Base-by-base conservation (phyloP, 805 yeast species). In the Starmerella bombi region DNA sequence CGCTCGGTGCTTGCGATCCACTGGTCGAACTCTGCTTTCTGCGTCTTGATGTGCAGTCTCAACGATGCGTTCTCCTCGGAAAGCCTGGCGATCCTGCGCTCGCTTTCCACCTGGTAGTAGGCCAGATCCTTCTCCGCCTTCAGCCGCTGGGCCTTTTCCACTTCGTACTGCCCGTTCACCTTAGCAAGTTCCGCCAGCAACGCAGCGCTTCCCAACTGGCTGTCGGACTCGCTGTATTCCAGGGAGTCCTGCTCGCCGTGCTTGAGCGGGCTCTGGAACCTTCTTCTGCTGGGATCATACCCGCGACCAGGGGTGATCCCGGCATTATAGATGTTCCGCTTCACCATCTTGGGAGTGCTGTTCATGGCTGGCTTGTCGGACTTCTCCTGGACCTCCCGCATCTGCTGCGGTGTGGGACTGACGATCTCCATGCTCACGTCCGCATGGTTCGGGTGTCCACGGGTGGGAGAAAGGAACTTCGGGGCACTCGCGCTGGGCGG, bases 251-350 rank as follows among this genome's bases (percentile, higher is more conserved):
- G 10, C 12, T 23, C 27, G 7, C 27, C 27, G 12, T 23, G 21
- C 27, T 36, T 37, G 5, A 37, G 46, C 9, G 54, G 54, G 34
- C 53, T 51, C 16, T 43, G 34, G 2, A 50, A 29, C n/a, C 54
- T 43, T 17, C 56, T 43, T 9, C 56, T 48, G 3, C 37, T 22
- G 2, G 52, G 29, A 5, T 43, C 42, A 1, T 22, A 31, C 5
- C 38, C 46, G n/a, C 50, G 46, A 5, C 42, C 50, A 2, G 57
- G 57, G 14, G 57, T 53, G 32, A 51, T 49, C 20, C 49, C 54
- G 5, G 53, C 51, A 10, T 36, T 25, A 3, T 43, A 32, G 6
- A 43, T 34, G 12, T 43, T 39, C 5, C 55, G 46, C 36, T 49
- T 49, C 15, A 35, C 40, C n/a, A 48, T 36, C 30, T 48, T 48